Percentiles rank a stretch among this genome's conserved stretches.
Evolutionary conservation across 345 rosid species (phyloP).

Genomic region (Crucihimalaya himalaica): DNA sequence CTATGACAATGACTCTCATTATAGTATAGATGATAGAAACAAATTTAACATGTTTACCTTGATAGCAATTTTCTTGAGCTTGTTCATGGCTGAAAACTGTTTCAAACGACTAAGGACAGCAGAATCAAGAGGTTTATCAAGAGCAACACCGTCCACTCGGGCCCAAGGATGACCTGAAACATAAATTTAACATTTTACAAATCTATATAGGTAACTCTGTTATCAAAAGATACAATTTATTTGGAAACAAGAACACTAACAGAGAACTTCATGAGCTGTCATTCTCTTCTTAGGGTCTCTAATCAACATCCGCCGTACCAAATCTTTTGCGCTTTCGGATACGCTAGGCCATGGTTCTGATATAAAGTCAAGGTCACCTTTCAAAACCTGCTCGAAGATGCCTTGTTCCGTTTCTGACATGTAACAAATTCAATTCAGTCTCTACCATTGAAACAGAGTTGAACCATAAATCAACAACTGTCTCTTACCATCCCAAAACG

Average conservation of each 20-base stretch:
- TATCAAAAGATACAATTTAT: background rate
- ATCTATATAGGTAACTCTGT: background rate
- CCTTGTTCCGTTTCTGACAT: slow-evolving; percentile 93
- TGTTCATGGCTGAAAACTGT: slow-evolving; percentile 96
- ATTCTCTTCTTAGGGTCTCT: slow-evolving; percentile 82
- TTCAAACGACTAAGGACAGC: slow-evolving; percentile 86
- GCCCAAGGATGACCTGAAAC: slow-evolving; percentile 95
- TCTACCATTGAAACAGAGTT: slow-evolving; percentile 18
- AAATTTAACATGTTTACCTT: slow-evolving; percentile 49
- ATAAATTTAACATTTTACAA: slow-evolving; percentile 3
- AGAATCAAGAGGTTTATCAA: slow-evolving; percentile 92
- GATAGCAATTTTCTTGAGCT: slow-evolving; percentile 92
- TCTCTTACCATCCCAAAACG: slow-evolving; percentile 94
- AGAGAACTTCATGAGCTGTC: slow-evolving; percentile 86
- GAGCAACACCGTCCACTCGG: slow-evolving; percentile 78
- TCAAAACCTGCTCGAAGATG: slow-evolving; percentile 92
- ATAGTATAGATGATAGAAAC: background rate
- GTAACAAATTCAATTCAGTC: slow-evolving; percentile 28
- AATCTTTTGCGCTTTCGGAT: slow-evolving; percentile 86
- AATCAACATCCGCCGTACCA: slow-evolving; percentile 79
- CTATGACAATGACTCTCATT: background rate
- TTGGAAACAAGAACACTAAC: slow-evolving; percentile 50
- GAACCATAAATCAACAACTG: slow-evolving; percentile 2
- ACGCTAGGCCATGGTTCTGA: slow-evolving; percentile 98
- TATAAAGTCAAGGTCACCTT: slow-evolving; percentile 81